These are phyloP conservation scores for Cryomyces minteri DNA, from an alignment of 495 filamentous ascomycete genomes.

Conservation along the genomic window DNA sequence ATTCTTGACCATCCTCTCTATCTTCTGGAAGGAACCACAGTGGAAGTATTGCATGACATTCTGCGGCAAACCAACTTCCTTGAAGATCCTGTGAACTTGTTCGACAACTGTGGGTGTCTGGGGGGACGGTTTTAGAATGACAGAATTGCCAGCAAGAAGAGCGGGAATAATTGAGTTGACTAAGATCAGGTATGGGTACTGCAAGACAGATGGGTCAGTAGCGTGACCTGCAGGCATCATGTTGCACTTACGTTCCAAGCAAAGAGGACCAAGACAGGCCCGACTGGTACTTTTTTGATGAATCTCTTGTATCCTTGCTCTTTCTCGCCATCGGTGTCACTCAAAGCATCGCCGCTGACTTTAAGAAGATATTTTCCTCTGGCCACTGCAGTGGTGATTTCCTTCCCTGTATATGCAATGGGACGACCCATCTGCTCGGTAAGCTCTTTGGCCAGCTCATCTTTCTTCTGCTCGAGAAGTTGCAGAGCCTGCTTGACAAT, in stretches of 20 bases:
- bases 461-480: constrained; percentile 44
- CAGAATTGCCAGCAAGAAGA: constrained; percentile 67
- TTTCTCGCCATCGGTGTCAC: constrained; percentile 56
- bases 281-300: constrained; percentile 71
- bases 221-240: background rate
- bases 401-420: constrained; percentile 64
- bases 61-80: constrained; percentile 55
- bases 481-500: constrained; percentile 61
- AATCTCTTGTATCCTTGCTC: constrained; percentile 79
- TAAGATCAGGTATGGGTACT: constrained; percentile 88
- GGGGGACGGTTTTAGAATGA: constrained; percentile 84
- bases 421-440: constrained; percentile 92
- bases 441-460: constrained; percentile 67
- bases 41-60: constrained; percentile 83
- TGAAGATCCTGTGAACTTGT: constrained; percentile 55
- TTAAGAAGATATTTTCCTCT: constrained; percentile 66
- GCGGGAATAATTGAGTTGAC: constrained; percentile 84
- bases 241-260: constrained; percentile 68
- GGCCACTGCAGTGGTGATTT: constrained; percentile 64
- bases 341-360: constrained; percentile 52
- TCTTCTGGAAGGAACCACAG: constrained; percentile 48
- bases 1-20: constrained; percentile 56
- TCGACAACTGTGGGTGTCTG: constrained; percentile 86
- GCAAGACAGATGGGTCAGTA: background rate
- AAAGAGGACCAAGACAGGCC: constrained; percentile 72